These are phyloP conservation scores for Penicillium malachiteum DNA, from an alignment of 495 filamentous ascomycete species.

Conservation along the genomic window DNA sequence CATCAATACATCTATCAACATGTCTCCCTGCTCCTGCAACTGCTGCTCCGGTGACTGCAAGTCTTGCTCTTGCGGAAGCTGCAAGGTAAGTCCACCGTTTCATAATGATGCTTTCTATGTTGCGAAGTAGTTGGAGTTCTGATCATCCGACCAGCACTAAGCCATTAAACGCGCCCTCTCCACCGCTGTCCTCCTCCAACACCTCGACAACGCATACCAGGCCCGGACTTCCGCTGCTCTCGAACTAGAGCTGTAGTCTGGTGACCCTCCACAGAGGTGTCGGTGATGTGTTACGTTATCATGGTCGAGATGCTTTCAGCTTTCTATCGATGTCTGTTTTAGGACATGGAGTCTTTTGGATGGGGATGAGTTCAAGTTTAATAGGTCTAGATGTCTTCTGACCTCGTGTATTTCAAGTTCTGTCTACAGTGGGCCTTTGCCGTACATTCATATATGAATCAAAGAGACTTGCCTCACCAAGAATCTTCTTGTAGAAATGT, in stretches of 20 bases:
- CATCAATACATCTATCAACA: conserved; percentile 27
- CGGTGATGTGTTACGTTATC: conserved; percentile 5
- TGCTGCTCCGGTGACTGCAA: conserved; percentile 46
- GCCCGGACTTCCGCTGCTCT: conserved; percentile 26
- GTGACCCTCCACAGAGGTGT: background rate
- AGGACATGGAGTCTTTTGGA: conserved; percentile 17
- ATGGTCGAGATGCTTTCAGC: conserved; percentile 7
- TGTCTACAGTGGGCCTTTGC: background rate
- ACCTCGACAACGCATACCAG: conserved; percentile 23
- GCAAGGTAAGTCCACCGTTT: conserved; percentile 29
- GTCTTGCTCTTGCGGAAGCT: conserved; percentile 42
- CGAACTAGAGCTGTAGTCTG: conserved; percentile 15
- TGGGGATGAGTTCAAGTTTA: conserved; percentile 9
- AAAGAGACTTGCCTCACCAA: no score
- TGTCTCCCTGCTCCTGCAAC: conserved; percentile 48
- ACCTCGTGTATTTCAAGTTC: conserved; percentile 14
- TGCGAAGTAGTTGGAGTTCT: conserved; percentile 9
- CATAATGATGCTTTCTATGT: background rate
- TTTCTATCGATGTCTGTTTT: conserved; percentile 3
- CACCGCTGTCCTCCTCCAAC: conserved; percentile 27
- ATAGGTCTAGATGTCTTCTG: conserved; percentile 2
- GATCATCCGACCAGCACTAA: conserved; percentile 30
- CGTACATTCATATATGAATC: conserved; percentile 1
- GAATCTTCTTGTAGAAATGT: background rate
- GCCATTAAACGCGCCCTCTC: conserved; percentile 15